Evolutionary conservation across 2,329 filamentous ascomycete genomes (phyloP).

Genomic region (Juglanconis oblonga): DNA sequence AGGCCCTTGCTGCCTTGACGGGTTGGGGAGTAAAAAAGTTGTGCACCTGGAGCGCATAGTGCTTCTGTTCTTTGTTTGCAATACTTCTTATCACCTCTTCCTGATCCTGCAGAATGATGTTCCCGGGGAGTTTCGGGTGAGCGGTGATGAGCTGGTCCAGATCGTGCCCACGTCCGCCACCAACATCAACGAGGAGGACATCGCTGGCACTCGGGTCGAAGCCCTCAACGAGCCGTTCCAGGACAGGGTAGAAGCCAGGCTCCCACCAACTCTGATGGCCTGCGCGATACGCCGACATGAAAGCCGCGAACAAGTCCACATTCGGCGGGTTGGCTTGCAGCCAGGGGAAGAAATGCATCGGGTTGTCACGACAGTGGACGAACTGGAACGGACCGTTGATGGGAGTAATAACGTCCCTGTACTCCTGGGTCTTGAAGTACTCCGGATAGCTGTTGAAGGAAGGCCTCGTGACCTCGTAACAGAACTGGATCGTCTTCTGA

Average conservation of each 20-base stretch:
- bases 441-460: background rate
- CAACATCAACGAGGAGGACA: too few species aligned
- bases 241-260: background rate
- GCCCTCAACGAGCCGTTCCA: background rate
- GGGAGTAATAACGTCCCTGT: background rate
- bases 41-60: too few species aligned
- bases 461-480: background rate
- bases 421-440: background rate
- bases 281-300: background rate
- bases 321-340: background rate
- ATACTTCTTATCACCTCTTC: too few species aligned
- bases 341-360: background rate
- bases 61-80: too few species aligned
- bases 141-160: too few species aligned
- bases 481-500: too few species aligned
- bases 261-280: background rate
- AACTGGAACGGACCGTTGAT: background rate
- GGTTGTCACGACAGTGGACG: background rate
- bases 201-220: background rate
- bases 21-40: too few species aligned
- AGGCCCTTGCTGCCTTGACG: too few species aligned
- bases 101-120: too few species aligned
- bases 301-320: background rate
- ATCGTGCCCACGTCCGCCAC: too few species aligned
- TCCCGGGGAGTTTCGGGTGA: too few species aligned